Conservation (phyloP, 2,329 filamentous ascomycete species). For the Balansia obtecta region DNA sequence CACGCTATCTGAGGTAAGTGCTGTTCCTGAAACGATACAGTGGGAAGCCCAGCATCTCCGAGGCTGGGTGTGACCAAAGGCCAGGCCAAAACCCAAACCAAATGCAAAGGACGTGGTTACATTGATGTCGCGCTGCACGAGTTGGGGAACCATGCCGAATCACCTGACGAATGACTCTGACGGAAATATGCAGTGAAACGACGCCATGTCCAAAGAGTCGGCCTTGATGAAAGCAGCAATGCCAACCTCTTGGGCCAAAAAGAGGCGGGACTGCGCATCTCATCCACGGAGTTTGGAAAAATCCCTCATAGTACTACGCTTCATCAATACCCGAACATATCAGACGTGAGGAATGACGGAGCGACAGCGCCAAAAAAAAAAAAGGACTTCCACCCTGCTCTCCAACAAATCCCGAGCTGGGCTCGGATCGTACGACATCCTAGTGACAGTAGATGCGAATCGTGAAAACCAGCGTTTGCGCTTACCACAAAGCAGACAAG, state of each 20-base stretch:
- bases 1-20: neutral
- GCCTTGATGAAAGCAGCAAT: neutral
- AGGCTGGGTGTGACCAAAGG: neutral
- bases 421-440: too few species aligned
- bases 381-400: too few species aligned
- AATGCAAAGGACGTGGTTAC: neutral
- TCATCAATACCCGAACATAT: neutral
- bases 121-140: neutral
- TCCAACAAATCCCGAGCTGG: too few species aligned
- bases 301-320: too few species aligned
- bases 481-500: too few species aligned
- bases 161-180: neutral
- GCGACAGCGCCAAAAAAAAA: neutral
- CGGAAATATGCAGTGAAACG: neutral
- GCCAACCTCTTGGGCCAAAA: neutral
- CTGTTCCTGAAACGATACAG: neutral
- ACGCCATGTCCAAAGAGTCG: neutral
- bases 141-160: neutral
- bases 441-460: too few species aligned
- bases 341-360: neutral
- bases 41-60: neutral
- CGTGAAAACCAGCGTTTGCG: too few species aligned
- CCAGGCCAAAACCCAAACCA: too few species aligned
- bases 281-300: too few species aligned
- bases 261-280: neutral